Evolutionary conservation across 2,329 filamentous ascomycete species (phyloP), one percentile per base, ranked within the genome.

Genomic region (Albophoma yamanashiensis): DNA sequence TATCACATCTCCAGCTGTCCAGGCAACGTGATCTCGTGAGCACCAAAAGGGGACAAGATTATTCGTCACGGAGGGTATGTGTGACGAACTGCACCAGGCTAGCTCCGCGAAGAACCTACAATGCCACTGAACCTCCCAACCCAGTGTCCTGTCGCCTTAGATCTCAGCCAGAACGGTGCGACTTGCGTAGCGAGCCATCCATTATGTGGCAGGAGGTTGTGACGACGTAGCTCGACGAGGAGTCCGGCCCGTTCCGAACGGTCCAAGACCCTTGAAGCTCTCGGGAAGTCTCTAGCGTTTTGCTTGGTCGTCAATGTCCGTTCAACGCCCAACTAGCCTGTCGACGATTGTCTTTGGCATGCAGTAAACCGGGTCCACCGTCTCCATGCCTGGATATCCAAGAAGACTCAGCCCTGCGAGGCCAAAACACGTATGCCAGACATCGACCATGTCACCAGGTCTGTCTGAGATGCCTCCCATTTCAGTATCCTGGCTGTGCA

Each of bases 361-460:
- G 72, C 89, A 92, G 69, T 97, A 99, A 53, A 91, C 84, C 39
- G 94, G 90, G 72, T 99, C 90, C 58, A 99, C 88, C 62, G 88
- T 85, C 67, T 88, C 82, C 52, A 97, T 75, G 1, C 87, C 91
- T 8, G 89, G 85, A 68, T 89, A 90, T 14, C 86, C 86, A 36
- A 97, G 76, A 60, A 99, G 80, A 71, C 92, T 96, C 65, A 99
- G 76, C 2, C 94, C 94, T 25, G 92, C 89, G 64, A 97, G 76
- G 31, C 91, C 92, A 72, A 99, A 99, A 58, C 87, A 78, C 0
- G 94, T 97, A 71, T 99, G 94, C 78, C 95, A 99, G 40, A 99
- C 92, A 77, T 99, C 94, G 27, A 97, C 93, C 88, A 93, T 92
- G 69, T 99, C 87, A 34, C 90, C 92, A 12, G 94, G 93, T 62